phyloP scores from a whole-genome alignment of 495 filamentous ascomycete genomes.

The Chaetomium tenue region DNA sequence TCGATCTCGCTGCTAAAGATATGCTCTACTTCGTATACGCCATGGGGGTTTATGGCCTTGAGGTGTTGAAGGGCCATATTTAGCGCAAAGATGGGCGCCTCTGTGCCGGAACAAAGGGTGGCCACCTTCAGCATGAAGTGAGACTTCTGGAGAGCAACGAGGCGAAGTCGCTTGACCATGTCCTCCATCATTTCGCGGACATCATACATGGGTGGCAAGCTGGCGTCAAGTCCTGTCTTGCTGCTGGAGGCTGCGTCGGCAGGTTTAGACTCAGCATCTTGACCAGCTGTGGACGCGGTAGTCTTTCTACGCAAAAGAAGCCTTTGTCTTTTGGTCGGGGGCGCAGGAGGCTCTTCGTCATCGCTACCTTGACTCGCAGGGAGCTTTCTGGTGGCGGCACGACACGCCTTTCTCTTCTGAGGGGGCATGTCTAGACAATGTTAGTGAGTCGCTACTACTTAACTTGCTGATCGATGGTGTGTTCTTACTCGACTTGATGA shows the following conservation, averaged over 20 bases:
- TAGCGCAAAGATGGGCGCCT: slow-evolving; percentile 70
- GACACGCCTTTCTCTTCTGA: not conserved
- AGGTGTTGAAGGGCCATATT: slow-evolving; percentile 48
- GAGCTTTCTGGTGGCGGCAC: not conserved
- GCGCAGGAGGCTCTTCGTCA: not conserved
- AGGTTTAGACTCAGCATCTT: not conserved
- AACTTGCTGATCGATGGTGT: not conserved
- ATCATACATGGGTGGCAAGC: slow-evolving; percentile 30
- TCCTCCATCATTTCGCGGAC: slow-evolving; percentile 36
- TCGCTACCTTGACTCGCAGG: not conserved
- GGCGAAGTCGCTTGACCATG: slow-evolving; percentile 26
- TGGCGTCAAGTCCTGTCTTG: slow-evolving; percentile 10
- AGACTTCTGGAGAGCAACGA: slow-evolving; percentile 2
- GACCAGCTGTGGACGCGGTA: not conserved
- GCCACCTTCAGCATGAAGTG: slow-evolving; percentile 55
- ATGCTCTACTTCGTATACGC: slow-evolving; percentile 55
- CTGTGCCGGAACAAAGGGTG: slow-evolving; percentile 82
- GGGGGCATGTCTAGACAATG: slow-evolving; percentile 11
- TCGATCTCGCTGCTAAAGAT: slow-evolving; percentile 78
- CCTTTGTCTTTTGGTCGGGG: not conserved
- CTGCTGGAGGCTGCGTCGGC: not conserved
- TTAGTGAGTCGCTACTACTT: not conserved
- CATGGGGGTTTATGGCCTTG: slow-evolving; percentile 22
- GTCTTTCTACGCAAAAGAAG: not conserved
- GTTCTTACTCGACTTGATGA: not conserved